Evolutionary conservation across 2,329 filamentous ascomycete species (phyloP).

Genomic region (Diaporthe caulivora): DNA sequence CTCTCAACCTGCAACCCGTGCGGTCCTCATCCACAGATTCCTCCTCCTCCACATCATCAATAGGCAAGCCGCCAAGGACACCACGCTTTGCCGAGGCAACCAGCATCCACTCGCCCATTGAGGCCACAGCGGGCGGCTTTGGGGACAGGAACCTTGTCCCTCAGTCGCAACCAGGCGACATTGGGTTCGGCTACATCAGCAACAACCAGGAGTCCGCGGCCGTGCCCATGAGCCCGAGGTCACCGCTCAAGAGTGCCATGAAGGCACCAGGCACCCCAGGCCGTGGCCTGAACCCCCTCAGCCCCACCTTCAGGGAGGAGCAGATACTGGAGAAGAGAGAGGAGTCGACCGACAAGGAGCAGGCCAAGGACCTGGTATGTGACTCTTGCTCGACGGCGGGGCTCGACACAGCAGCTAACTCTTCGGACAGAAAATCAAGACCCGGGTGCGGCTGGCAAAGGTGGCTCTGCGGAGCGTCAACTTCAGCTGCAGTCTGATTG

Average conservation of each 20-base stretch:
- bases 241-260: conserved; percentile 90
- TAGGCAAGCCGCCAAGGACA: conserved; percentile 75
- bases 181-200: conserved; percentile 93
- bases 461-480: conserved; percentile 94
- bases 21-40: conserved; percentile 64
- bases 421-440: conserved; percentile 83
- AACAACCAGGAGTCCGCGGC: conserved; percentile 69
- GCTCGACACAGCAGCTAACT: conserved; percentile 44
- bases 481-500: conserved; percentile 96
- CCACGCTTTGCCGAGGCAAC: conserved; percentile 87
- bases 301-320: conserved; percentile 92
- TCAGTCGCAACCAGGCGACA: conserved; percentile 82
- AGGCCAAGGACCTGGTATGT: conserved; percentile 88
- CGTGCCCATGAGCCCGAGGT: conserved; percentile 77
- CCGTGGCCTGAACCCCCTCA: conserved; percentile 82
- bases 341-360: conserved; percentile 83
- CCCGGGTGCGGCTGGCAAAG: conserved; percentile 91
- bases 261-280: conserved; percentile 87
- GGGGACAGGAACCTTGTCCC: conserved; percentile 65
- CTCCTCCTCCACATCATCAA: conserved; percentile 65
- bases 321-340: conserved; percentile 89
- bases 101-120: conserved; percentile 81
- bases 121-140: conserved; percentile 53
- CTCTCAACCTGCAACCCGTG: conserved; percentile 64
- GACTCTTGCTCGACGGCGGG: neutral